phyloP scores from a whole-genome alignment of 2,329 filamentous ascomycete genomes.

The Dactylella cylindrospora region DNA sequence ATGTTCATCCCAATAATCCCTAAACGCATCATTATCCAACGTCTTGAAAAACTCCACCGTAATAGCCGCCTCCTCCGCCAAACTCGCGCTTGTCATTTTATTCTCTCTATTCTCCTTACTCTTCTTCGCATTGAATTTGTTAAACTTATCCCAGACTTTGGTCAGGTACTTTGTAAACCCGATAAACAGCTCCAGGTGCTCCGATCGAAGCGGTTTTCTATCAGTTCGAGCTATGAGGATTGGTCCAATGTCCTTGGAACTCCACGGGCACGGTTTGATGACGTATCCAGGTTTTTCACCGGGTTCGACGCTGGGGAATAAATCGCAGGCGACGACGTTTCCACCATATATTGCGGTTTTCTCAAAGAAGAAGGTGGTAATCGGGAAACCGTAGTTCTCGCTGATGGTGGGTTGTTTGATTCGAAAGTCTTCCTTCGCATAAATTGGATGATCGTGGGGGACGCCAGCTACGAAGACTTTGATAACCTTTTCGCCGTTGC shows the following conservation, averaged over 20 bases:
- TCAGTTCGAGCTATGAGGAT: conserved; percentile 20
- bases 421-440: not conserved
- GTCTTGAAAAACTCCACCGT: conserved; percentile 18
- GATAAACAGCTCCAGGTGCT: conserved; percentile 7
- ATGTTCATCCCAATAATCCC: conserved; percentile 11
- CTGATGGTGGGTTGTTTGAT: conserved; percentile 11
- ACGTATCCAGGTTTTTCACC: not conserved
- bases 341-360: not conserved
- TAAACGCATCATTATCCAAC: conserved; percentile 16
- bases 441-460: conserved; percentile 7
- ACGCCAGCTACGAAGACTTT: conserved; percentile 9
- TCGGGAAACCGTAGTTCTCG: conserved; percentile 19
- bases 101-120: not conserved
- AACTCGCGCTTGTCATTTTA: not conserved
- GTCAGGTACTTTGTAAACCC: conserved; percentile 2
- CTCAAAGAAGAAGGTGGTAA: conserved; percentile 10
- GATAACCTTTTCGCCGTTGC: not conserved
- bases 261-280: not conserved
- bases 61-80: conserved; percentile 1
- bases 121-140: not conserved
- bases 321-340: conserved; percentile 1
- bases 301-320: conserved; percentile 9
- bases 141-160: conserved; percentile 6
- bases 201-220: conserved; percentile 6
- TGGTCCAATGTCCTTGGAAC: not conserved